Evolutionary conservation across 2,329 filamentous ascomycete genomes (phyloP).

Genomic region (Colletotrichum brevisporum): DNA sequence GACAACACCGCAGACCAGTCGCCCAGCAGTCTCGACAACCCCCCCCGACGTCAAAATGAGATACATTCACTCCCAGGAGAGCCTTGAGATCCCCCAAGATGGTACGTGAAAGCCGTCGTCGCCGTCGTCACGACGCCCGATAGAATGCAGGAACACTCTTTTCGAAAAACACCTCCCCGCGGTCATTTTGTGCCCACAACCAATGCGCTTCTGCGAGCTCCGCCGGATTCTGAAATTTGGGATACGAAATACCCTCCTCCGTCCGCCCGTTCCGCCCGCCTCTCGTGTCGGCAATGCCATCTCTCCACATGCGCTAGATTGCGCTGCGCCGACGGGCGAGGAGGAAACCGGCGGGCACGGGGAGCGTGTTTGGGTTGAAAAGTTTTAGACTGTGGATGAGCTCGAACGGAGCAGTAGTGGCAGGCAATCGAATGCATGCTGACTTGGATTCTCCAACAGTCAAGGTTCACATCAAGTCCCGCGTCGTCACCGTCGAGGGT

Average conservation of each 20-base stretch:
- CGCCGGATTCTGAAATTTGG: constrained; percentile 39
- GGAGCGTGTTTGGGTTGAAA: constrained; percentile 40
- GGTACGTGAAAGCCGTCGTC: constrained; percentile 74
- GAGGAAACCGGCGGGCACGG: constrained; percentile 20
- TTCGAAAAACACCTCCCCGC: background rate
- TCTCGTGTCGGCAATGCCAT: constrained; percentile 1
- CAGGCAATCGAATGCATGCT: constrained; percentile 48
- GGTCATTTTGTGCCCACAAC: constrained; percentile 4
- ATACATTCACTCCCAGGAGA: constrained; percentile 99
- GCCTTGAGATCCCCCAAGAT: constrained; percentile 94
- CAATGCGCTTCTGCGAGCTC: constrained; percentile 38
- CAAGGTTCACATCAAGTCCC: constrained; percentile 97
- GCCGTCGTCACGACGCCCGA: constrained; percentile 20
- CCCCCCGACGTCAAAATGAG: constrained; percentile 87
- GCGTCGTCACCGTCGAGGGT: constrained; percentile 96
- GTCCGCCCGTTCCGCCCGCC: background rate
- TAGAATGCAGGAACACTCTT: background rate
- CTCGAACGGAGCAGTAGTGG: constrained; percentile 44
- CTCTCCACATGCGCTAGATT: background rate
- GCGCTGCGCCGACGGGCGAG: background rate
- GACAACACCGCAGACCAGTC: constrained; percentile 35
- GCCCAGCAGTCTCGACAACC: constrained; percentile 43
- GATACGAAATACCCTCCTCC: constrained; percentile 32
- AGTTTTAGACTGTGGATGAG: constrained; percentile 44
- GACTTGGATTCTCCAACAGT: constrained; percentile 71